Conservation (phyloP, 2,329 filamentous ascomycete genomes). For the Pseudogymnoascus sp. region DNA sequence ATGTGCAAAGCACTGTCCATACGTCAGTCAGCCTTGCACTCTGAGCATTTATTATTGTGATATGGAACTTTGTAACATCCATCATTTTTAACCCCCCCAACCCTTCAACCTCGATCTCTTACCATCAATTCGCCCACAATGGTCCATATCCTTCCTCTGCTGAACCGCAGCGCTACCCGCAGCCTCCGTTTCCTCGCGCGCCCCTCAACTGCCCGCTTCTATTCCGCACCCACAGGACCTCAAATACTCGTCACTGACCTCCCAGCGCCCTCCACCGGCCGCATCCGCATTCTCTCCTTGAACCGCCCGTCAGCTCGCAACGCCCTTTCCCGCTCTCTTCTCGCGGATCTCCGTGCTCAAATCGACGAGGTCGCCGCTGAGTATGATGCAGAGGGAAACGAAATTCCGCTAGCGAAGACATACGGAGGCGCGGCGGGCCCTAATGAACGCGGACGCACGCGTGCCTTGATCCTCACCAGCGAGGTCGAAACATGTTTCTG, state of each 20-base stretch:
- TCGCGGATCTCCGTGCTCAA: slow-evolving; percentile 62
- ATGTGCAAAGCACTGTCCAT: background rate
- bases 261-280: slow-evolving; percentile 68
- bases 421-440: slow-evolving; percentile 39
- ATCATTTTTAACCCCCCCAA: background rate
- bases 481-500: slow-evolving; percentile 85
- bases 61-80: background rate
- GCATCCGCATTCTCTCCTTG: slow-evolving; percentile 79
- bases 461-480: slow-evolving; percentile 76
- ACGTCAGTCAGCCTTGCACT: slow-evolving; percentile 7
- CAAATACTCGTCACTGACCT: slow-evolving; percentile 36
- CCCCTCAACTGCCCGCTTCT: slow-evolving; percentile 7
- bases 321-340: slow-evolving; percentile 73
- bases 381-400: slow-evolving; percentile 47
- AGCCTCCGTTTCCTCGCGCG: slow-evolving; percentile 5
- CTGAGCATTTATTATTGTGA: background rate
- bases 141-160: background rate
- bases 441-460: slow-evolving; percentile 49
- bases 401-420: slow-evolving; percentile 33
- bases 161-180: slow-evolving; percentile 1
- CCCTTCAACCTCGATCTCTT: background rate
- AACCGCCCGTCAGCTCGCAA: slow-evolving; percentile 81
- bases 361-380: slow-evolving; percentile 61
- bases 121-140: background rate
- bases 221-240: background rate